A percentile compares a stretch with the other conserved stretches of the same genome.
phyloP scores from a whole-genome alignment of 148 eudicot species.

The Amaranthus hypochondriacus region DNA sequence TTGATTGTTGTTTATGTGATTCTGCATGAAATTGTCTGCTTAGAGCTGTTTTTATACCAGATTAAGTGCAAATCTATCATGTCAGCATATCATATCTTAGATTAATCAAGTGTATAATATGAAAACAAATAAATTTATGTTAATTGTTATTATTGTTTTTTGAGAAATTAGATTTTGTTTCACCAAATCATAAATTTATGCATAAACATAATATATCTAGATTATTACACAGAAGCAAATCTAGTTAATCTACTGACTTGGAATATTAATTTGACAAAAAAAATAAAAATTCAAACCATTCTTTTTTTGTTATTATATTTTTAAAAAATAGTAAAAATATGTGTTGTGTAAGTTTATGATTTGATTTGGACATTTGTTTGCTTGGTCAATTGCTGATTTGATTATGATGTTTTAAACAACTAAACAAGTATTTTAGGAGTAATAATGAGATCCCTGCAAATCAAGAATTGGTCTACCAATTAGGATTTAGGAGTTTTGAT shows the following conservation, averaged over 20 bases:
- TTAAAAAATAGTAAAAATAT: neutral
- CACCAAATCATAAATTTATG: neutral
- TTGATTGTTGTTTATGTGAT: neutral
- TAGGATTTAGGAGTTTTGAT: too few species aligned
- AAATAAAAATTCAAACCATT: neutral
- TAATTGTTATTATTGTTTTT: neutral
- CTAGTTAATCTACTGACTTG: neutral
- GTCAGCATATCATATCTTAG: slow-evolving; percentile 12
- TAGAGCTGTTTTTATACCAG: slow-evolving; percentile 1
- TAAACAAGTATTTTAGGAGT: neutral
- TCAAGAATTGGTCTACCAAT: too few species aligned
- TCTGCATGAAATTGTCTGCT: neutral
- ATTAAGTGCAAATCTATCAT: neutral
- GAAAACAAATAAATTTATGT: neutral
- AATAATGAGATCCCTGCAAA: too few species aligned
- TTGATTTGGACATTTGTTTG: neutral
- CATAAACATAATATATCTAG: neutral
- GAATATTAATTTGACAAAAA: neutral
- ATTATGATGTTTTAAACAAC: neutral
- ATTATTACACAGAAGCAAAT: neutral
- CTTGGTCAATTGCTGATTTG: slow-evolving; percentile 1
- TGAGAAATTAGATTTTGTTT: slow-evolving; percentile 1
- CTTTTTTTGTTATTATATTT: neutral
- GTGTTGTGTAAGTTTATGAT: neutral
- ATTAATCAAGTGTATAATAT: neutral